Base-by-base conservation (phyloP, 2,329 filamentous ascomycete species). In the Sarocladiaceae sp. region DNA sequence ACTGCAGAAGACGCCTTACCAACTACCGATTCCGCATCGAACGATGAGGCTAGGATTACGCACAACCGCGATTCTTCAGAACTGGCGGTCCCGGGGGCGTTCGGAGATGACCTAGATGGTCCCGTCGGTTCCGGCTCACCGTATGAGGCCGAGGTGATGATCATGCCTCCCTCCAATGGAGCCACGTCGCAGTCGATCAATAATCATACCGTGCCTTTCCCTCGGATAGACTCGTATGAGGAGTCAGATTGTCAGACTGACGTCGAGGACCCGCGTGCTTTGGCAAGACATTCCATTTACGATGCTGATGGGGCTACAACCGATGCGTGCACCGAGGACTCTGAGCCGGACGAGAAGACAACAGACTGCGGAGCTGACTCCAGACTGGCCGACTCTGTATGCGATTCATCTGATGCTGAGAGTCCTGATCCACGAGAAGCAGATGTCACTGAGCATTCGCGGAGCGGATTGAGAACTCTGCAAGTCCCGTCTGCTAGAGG, bases 401-500 rank as follows among this genome's bases (percentile, higher is more conserved):
- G 66, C 43, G 64, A 66, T 34, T 69, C 67, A 12, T 59, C 60
- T 5, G 65, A 67, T 44, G 52, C 51, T 16, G 60, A 43, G 6
- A 43, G 40, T n/a, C 27, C 40, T 13, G 5, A 24, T 24, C 40
- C 40, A n/a, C n/a, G n/a, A n/a, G n/a, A n/a, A n/a, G n/a, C n/a
- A n/a, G n/a, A n/a, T n/a, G n/a, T n/a, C n/a, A n/a, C n/a, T n/a
- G n/a, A n/a, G n/a, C n/a, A n/a, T n/a, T n/a, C n/a, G n/a, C n/a
- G n/a, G n/a, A n/a, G n/a, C n/a, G n/a, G n/a, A n/a, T n/a, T n/a
- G n/a, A n/a, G 66, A 45, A 72, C 65, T 45, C 62, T 79, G 7
- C 60, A 63, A 43, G 66, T 78, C 12, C 76, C 75, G 11, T 66
- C 41, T 57, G 67, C 51, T 54, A 67, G 41, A 33, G 6, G 15